Base-by-base conservation (phyloP, 2,329 filamentous ascomycete species). In the Nemania serpens region DNA sequence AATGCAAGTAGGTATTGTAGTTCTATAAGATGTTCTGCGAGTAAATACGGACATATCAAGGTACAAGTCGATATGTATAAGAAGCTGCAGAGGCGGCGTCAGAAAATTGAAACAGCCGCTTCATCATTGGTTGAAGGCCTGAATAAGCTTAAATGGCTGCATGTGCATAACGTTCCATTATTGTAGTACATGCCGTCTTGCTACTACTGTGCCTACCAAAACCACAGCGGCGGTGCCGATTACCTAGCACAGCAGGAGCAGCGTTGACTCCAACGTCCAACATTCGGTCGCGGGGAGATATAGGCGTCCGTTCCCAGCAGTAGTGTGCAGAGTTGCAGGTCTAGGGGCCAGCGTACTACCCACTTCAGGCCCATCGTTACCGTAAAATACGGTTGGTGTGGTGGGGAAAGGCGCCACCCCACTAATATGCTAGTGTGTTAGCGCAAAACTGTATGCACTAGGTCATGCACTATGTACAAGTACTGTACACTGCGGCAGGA, bases 371-470 rank as follows among this genome's bases (percentile, higher is more conserved):
- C 36, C 15, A 39, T 10, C 11, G 11, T n/a, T 25, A 58, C 59
- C 55, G 59, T 62, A 51, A 50, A 62, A 51, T 45, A 61, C 59
- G 54, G 54, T n/a, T n/a, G n/a, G n/a, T n/a, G n/a, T n/a, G n/a
- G n/a, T n/a, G n/a, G n/a, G n/a, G n/a, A n/a, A n/a, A n/a, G n/a
- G 7, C 25, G 25, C 25, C 25, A 29, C 25, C 25, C 25, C 25
- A 29, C 25, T 7, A 29, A 4, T 29, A 29, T 7, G 25, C 25
- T 39, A 10, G 13, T 33, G 33, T 20, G 41, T 29, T 15, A 42
- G 22, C 7, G n/a, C n/a, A 29, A n/a, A n/a, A n/a, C n/a, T 2
- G 15, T 11, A 39, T 15, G 13, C 33, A 7, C 25, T 4, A 7
- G 25, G 25, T 4, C 25, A 4, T 7, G 25, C 7, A 29, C 25